These are phyloP conservation scores for Daldinia concentrica DNA, from an alignment of 495 filamentous ascomycete genomes.

Conservation along the genomic window DNA sequence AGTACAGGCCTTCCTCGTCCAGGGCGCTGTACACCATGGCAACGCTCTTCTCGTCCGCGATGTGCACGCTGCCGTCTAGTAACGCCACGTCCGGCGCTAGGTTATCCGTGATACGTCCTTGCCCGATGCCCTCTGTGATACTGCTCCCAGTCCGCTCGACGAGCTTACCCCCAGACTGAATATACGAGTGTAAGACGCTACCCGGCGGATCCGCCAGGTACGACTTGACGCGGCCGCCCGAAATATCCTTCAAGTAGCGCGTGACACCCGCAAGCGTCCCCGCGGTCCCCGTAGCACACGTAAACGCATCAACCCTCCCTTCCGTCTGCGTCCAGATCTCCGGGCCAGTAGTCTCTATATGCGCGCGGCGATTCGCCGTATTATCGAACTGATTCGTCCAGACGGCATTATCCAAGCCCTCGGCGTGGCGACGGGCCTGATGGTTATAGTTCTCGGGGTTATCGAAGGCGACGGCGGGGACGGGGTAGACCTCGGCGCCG, in stretches of 20 bases:
- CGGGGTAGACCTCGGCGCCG: conserved; percentile 97
- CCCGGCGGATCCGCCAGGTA: conserved; percentile 95
- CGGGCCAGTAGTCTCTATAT: conserved; percentile 95
- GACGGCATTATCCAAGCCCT: conserved; percentile 84
- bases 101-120: conserved; percentile 96
- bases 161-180: conserved; percentile 83
- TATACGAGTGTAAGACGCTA: conserved; percentile 89
- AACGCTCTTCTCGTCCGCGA: conserved; percentile 92
- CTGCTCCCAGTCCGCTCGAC: conserved; percentile 82
- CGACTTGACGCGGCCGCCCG: conserved; percentile 82
- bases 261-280: conserved; percentile 93
- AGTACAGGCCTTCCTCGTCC: conserved; percentile 94
- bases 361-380: conserved; percentile 88
- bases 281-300: conserved; percentile 91
- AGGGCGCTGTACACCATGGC: conserved; percentile 98
- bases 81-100: conserved; percentile 83
- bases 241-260: conserved; percentile 84
- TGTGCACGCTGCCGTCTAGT: conserved; percentile 84
- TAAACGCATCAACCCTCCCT: conserved; percentile 91
- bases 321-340: conserved; percentile 96
- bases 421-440: conserved; percentile 89
- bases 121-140: conserved; percentile 98
- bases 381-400: conserved; percentile 99
- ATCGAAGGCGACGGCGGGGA: conserved; percentile 95
- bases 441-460: conserved; percentile 98